phyloP scores from a whole-genome alignment of 1,284 basidiomycete species.

The Volvariella surrecta region DNA sequence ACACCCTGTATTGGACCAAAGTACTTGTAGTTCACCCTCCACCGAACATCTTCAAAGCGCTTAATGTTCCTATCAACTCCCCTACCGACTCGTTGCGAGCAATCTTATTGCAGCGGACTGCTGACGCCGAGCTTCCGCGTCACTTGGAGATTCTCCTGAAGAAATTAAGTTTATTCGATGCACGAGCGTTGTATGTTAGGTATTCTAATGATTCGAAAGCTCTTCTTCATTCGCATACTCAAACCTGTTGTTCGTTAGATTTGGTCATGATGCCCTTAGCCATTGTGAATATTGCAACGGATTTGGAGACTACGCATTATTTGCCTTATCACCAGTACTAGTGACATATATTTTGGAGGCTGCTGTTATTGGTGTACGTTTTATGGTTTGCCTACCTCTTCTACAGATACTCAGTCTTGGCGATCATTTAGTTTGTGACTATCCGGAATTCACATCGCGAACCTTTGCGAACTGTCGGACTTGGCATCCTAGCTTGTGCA shows the following conservation, averaged over 20 bases:
- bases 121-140: constrained; percentile 28
- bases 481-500: constrained; percentile 39
- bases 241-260: constrained; percentile 26
- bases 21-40: constrained; percentile 38
- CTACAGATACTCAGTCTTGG: not conserved
- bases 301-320: constrained; percentile 49
- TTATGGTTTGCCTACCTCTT: not conserved
- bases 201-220: constrained; percentile 17
- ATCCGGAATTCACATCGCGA: constrained; percentile 24
- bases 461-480: constrained; percentile 37
- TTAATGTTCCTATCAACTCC: constrained; percentile 45
- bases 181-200: constrained; percentile 53
- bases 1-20: constrained; percentile 47
- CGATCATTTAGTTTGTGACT: constrained; percentile 21
- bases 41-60: constrained; percentile 50
- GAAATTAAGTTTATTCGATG: constrained; percentile 48
- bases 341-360: constrained; percentile 52
- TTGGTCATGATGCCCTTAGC: constrained; percentile 55
- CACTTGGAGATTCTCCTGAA: constrained; percentile 45
- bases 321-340: constrained; percentile 42
- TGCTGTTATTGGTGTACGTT: constrained; percentile 42
- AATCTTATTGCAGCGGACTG: constrained; percentile 30
- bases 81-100: constrained; percentile 43
- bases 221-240: not conserved
- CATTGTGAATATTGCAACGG: constrained; percentile 55